Evolutionary conservation across 495 filamentous ascomycete genomes (phyloP), one percentile per base, ranked within the genome.

Genomic region (Articulospora tetracladia): DNA sequence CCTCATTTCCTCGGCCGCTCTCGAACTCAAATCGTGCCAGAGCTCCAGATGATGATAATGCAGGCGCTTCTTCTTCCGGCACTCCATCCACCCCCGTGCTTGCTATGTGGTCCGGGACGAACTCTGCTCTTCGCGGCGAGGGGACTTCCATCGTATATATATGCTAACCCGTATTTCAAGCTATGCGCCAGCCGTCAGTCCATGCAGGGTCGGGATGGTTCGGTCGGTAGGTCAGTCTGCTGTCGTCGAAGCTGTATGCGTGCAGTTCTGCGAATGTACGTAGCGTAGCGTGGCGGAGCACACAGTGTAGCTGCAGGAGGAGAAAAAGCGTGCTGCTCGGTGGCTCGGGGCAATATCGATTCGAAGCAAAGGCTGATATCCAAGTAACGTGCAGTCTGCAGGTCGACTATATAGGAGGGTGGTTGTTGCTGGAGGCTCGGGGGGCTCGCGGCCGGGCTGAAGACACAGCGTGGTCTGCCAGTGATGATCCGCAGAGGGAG

Each of bases 11-110:
- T 63, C 83, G 83, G 44, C 87, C 88, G 3, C 85, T 77, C 70
- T 92, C 88, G 65, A 93, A 92, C 68, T 93, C 91, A 72, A 92
- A 95, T 22, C 90, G 86, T n/a, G 89, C 89, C 15, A 92, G 75
- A 1, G 86, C 86, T 1, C 68, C 72, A 47, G 79, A 75, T 0
- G 77, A 77, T 17, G 69, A 66, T 19, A 63, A 58, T 0, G 77
- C 53, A 62, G 61, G 63, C 53, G 57, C 36, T 49, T 59, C 57
- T 46, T 59, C 64, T 15, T 46, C 23, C 10, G 61, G 53, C 3
- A 61, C 49, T 27, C 20, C 25, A 39, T 69, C 67, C 17, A 17
- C 8, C 3, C 39, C n/a, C 3, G 39, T 3, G n/a, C 7, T 44
- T 19, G 8, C 17, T 44, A 8, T 44, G 39, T 44, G 8, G 39